These are phyloP conservation scores for Pleurotus platypus DNA, from an alignment of 768 basidiomycete genomes.

Conservation along the genomic window DNA sequence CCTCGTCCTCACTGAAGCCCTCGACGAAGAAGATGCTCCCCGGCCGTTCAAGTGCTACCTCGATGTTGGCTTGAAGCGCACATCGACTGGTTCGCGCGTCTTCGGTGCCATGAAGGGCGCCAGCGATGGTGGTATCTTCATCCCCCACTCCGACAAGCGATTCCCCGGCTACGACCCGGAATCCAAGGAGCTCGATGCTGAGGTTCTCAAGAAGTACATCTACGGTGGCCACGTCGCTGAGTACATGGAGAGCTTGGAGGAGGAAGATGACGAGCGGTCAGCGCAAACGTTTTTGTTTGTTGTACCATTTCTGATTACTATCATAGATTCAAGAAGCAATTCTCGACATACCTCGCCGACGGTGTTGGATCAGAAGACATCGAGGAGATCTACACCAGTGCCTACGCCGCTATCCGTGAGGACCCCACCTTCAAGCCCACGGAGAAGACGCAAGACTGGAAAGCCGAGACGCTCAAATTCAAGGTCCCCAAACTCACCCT, in stretches of 20 bases:
- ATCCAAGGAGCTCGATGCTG: conserved; percentile 87
- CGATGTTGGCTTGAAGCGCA: conserved; percentile 96
- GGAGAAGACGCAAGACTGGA: conserved; percentile 91
- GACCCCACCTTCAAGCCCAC: conserved; percentile 88
- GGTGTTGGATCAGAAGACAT: conserved; percentile 95
- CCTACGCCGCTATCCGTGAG: conserved; percentile 94
- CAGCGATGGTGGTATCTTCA: conserved; percentile 94
- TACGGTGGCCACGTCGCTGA: conserved; percentile 96
- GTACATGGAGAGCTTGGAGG: conserved; percentile 99
- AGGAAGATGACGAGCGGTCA: conserved; percentile 97
- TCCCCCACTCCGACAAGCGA: conserved; percentile 96
- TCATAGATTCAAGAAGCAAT: conserved; percentile 93
- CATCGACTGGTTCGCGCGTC: conserved; percentile 94
- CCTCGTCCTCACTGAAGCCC: conserved; percentile 73
- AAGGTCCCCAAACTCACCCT: conserved; percentile 63
- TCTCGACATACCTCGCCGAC: conserved; percentile 92
- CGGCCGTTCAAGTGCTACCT: conserved; percentile 99
- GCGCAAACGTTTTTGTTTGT: conserved; percentile 14
- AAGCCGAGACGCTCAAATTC: conserved; percentile 75
- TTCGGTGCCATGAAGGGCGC: conserved; percentile 99
- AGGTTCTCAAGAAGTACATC: conserved; percentile 97
- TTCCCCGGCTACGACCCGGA: conserved; percentile 98
- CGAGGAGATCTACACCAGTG: conserved; percentile 91
- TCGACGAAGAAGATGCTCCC: conserved; percentile 90
- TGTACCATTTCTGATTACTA: conserved; percentile 9